phyloP scores from a whole-genome alignment of 768 basidiomycete species.

The Plicaturopsis crispa region DNA sequence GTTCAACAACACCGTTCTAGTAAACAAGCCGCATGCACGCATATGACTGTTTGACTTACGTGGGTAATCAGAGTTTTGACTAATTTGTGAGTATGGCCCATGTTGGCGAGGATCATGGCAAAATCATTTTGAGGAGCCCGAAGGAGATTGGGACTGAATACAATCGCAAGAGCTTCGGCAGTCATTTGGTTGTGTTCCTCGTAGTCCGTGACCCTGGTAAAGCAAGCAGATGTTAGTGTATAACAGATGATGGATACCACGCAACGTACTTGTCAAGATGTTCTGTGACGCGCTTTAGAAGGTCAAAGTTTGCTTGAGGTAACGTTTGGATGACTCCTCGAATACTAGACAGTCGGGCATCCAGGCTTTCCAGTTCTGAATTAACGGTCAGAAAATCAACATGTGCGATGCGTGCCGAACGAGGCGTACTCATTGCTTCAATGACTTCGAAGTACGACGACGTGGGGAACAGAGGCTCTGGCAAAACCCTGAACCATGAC shows the following conservation, averaged over 20 bases:
- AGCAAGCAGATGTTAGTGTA: neutral
- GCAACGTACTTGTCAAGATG: slow-evolving; percentile 66
- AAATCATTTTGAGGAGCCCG: slow-evolving; percentile 77
- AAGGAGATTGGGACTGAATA: slow-evolving; percentile 76
- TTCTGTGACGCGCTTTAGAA: slow-evolving; percentile 72
- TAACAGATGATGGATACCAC: neutral
- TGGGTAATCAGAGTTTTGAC: slow-evolving; percentile 71
- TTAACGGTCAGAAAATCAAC: slow-evolving; percentile 7
- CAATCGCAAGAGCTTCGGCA: slow-evolving; percentile 75
- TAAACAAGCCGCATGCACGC: too few species aligned
- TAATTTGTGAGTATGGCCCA: slow-evolving; percentile 72
- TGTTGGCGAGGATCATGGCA: slow-evolving; percentile 69
- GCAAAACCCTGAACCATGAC: slow-evolving; percentile 78
- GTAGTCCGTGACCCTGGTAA: slow-evolving; percentile 69
- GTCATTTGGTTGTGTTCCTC: slow-evolving; percentile 91
- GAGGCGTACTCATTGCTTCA: slow-evolving; percentile 56
- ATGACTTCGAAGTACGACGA: slow-evolving; percentile 62
- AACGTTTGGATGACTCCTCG: slow-evolving; percentile 62
- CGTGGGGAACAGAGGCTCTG: slow-evolving; percentile 72
- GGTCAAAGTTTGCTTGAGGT: slow-evolving; percentile 67
- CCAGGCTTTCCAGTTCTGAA: slow-evolving; percentile 62
- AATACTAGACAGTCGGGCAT: slow-evolving; percentile 55
- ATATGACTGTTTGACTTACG: slow-evolving; percentile 49
- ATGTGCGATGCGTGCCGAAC: neutral
- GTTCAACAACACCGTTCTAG: slow-evolving; percentile 4